These are phyloP conservation scores for Paralagenidium karlingii DNA, from an alignment of 352 stramenopile genomes.

Conservation along the genomic window DNA sequence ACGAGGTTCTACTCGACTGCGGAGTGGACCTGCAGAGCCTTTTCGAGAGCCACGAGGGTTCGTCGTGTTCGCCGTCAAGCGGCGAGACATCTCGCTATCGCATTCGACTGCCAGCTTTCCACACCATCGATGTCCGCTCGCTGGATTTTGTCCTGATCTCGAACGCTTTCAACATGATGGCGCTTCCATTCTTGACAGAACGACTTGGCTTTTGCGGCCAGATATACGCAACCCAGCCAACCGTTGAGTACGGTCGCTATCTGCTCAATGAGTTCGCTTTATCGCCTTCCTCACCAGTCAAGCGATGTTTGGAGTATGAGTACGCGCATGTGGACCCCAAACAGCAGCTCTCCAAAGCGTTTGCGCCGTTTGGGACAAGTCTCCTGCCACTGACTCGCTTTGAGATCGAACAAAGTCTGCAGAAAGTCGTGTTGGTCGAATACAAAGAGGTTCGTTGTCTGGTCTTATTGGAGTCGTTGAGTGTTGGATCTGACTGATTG, in stretches of 20 bases:
- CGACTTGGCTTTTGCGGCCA: conserved; percentile 51
- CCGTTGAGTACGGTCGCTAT: conserved; percentile 49
- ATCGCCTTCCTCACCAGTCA: too few species aligned
- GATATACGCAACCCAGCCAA: conserved; percentile 63
- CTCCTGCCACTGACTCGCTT: too few species aligned
- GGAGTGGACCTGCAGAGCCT: conserved; percentile 16
- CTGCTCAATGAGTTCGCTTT: conserved; percentile 65
- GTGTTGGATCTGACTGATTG: too few species aligned
- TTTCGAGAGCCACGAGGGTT: conserved; percentile 4
- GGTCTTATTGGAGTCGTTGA: neutral
- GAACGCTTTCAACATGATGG: conserved; percentile 53
- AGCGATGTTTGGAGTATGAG: too few species aligned
- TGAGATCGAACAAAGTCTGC: too few species aligned
- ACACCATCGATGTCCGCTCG: conserved; percentile 30
- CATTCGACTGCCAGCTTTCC: conserved; percentile 12
- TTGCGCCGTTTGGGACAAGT: too few species aligned
- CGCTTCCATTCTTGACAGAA: conserved; percentile 63
- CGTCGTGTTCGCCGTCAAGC: conserved; percentile 13
- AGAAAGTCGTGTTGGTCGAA: conserved; percentile 38
- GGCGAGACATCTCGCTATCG: conserved; percentile 19
- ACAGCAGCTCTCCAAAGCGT: too few species aligned
- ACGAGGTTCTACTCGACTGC: conserved; percentile 73
- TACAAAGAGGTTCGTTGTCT: conserved; percentile 22
- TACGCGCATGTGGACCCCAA: too few species aligned
- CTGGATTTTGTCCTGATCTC: conserved; percentile 67